phyloP scores from a whole-genome alignment of 768 basidiomycete genomes.

The Boletus tylopilopsis region DNA sequence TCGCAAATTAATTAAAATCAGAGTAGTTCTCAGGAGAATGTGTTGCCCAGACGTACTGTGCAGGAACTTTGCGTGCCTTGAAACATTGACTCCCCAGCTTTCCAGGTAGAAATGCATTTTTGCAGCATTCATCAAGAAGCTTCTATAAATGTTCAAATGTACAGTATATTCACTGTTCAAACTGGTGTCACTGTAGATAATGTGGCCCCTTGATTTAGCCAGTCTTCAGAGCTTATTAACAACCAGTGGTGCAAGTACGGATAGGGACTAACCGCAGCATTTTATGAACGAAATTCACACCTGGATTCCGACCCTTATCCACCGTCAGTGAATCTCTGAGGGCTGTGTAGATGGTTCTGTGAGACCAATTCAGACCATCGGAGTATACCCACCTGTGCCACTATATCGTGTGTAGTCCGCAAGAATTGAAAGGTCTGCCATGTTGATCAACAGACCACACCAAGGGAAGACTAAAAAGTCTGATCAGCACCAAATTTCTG shows the following conservation, averaged over 20 bases:
- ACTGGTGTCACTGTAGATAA: constrained; percentile 71
- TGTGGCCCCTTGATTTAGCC: constrained; percentile 70
- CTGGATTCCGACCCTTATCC: constrained; percentile 59
- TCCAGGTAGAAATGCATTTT: constrained; percentile 83
- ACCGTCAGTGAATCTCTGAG: constrained; percentile 69
- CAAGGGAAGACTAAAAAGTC: constrained; percentile 75
- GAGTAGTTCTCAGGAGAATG: background rate
- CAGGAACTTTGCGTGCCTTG: constrained; percentile 48
- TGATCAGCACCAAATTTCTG: background rate
- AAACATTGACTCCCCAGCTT: constrained; percentile 48
- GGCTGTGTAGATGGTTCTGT: constrained; percentile 37
- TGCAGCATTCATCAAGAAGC: constrained; percentile 76
- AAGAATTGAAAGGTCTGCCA: constrained; percentile 69
- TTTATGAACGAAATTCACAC: constrained; percentile 60
- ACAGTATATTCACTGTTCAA: constrained; percentile 63
- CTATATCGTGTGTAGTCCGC: constrained; percentile 74
- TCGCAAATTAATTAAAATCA: constrained; percentile 25
- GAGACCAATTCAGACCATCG: background rate
- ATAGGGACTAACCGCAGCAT: constrained; percentile 63
- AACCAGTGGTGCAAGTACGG: background rate
- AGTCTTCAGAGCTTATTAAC: constrained; percentile 41
- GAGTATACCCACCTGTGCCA: constrained; percentile 46
- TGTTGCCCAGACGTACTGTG: constrained; percentile 39
- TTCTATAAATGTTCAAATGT: constrained; percentile 83
- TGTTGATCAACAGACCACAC: constrained; percentile 86